Evolutionary conservation across 345 rosid genomes (phyloP).

Genomic region (Salix suchowensis): DNA sequence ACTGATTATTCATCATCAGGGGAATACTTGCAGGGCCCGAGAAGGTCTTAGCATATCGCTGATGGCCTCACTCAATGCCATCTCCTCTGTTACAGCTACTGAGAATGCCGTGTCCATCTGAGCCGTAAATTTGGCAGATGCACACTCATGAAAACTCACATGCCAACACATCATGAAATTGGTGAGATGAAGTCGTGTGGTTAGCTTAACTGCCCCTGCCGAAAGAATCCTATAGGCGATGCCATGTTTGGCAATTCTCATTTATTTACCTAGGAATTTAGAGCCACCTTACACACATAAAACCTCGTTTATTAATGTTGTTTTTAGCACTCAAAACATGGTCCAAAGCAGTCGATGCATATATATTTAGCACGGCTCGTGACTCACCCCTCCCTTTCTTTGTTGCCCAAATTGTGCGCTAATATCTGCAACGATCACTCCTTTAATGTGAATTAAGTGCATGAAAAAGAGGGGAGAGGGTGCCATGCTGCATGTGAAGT

Average conservation of each 20-base stretch:
- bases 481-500: background rate
- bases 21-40: background rate
- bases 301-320: background rate
- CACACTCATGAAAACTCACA: background rate
- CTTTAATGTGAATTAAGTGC: background rate
- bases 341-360: background rate
- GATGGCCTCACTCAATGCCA: background rate
- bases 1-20: background rate
- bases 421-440: background rate
- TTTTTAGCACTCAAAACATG: background rate
- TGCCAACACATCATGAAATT: background rate
- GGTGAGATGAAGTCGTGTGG: background rate
- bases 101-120: background rate
- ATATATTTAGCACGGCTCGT: background rate
- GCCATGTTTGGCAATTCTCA: background rate
- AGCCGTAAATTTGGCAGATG: background rate
- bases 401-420: background rate
- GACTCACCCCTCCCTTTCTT: background rate
- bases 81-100: background rate
- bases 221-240: too few species aligned
- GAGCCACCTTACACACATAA: background rate
- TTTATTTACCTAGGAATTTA: background rate
- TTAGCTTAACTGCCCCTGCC: conserved; percentile 3
- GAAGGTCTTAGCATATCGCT: background rate
- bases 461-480: background rate